Base-by-base conservation (phyloP, 768 basidiomycete species). In the Hypholoma sublateritium region DNA sequence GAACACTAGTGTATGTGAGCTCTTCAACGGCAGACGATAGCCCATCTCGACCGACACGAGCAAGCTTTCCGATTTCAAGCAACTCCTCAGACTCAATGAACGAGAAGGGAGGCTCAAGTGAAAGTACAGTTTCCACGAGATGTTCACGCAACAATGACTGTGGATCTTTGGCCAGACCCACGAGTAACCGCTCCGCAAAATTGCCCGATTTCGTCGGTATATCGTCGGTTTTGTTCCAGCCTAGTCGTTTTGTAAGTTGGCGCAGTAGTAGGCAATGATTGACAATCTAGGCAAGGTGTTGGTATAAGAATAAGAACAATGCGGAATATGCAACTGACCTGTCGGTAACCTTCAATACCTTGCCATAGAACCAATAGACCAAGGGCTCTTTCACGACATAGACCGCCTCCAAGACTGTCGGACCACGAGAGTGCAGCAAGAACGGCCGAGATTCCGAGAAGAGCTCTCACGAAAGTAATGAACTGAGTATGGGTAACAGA, bases 351-450 rank as follows among this genome's bases (percentile, higher is more conserved):
- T 25, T 87, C 82, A 22, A 83, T 71, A 24, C 72, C 73, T 70
- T 89, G 87, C 87, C 87, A 89, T 21, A 88, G 55, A 5, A 80
- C 78, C 51, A 92, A 57, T 14, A 91, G 76, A 6, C 80, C 82
- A 7, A 92, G 70, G 1, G 82, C 76, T 46, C 85, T 80, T 62
- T 89, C 86, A 11, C 87, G 80, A 64, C 87, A 88, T 12, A 71
- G 70, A 55, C 83, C 79, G 53, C 85, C 81, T 0, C 86, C 86
- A 17, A 89, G 72, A 67, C 88, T 89, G 62, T 92, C 91, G 12
- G 90, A 83, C 87, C 89, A 93, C 3, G 88, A 87, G 65, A 86
- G 87, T 34, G 88, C 87, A 1, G 84, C 84, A 13, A 93, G 70
- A 13, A 90, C 83, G 50, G 79, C 77, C 2, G 85, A 77, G 7